Base-by-base conservation (phyloP, 2,329 filamentous ascomycete genomes). In the Aureobasidium sp. region DNA sequence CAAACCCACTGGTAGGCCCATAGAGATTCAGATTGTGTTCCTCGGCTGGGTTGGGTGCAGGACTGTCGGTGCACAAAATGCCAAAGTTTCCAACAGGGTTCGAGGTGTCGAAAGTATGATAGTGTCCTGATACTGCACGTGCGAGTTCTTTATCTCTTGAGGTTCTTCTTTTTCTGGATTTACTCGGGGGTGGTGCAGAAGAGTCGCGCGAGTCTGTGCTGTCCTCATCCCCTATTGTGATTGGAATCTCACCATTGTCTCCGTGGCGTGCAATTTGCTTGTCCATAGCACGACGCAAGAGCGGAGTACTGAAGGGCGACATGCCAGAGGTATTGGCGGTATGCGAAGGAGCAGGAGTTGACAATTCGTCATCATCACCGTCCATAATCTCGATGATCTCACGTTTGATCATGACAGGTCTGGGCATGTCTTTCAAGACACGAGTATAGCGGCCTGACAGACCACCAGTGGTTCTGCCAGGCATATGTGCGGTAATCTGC, bases 401-500 rank as follows among this genome's bases (percentile, higher is more conserved):
- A 21, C 62, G 62, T 27, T 60, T 59, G 41, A 59, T 39, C 27
- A 59, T 50, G 27, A 60, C 48, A 15, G 62, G 62, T 2, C 39
- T n/a, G 16, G 61, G 47, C 41, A 63, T 7, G 3, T 63, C 21
- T 36, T 49, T 65, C 30, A 64, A n/a, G n/a, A 32, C 45, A 39
- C 64, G 53, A 29, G 55, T 64, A 61, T 70, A 72, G 25, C 66
- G 66, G 15, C 68, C 66, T 42, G 69, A 64, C 2, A 73, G 59
- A 30, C 70, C 68, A 16, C 66, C 68, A 30, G 30, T 49, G 7
- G 68, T 69, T 3, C 77, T 69, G 11, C 66, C 63, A 1, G 71
- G 68, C 52, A 76, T 74, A 30, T 73, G 67, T 5, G 62, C 41
- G 0, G 68, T 67, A 9, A 79, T 76, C 1, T 72, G 65, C 2